Conservation (phyloP, 2,329 filamentous ascomycete species). For the Trichoderma lentiforme region DNA sequence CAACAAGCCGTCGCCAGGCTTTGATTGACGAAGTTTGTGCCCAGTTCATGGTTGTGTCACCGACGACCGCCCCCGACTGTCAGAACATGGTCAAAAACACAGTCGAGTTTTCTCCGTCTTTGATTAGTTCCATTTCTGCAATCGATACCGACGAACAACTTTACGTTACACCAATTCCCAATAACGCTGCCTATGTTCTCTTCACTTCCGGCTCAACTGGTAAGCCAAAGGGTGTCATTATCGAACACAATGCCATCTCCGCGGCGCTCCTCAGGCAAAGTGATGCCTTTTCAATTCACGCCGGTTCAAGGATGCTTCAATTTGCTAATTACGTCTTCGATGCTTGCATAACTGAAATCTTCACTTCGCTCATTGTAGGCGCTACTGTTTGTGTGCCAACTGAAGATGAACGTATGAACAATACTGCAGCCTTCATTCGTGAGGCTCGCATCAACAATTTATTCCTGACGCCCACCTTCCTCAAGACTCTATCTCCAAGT, state of each 20-base stretch:
- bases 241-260: background rate
- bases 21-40: conserved; percentile 19
- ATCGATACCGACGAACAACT: background rate
- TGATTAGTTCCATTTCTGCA: background rate
- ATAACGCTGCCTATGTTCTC: background rate
- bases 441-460: conserved; percentile 9
- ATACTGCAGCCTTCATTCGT: background rate
- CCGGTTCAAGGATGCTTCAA: background rate
- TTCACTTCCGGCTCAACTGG: conserved; percentile 14
- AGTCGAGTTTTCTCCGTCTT: background rate
- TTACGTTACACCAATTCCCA: background rate
- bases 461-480: conserved; percentile 20
- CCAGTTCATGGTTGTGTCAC: conserved; percentile 17
- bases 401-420: conserved; percentile 1
- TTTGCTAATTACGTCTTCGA: conserved; percentile 19
- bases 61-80: background rate
- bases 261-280: background rate
- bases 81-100: conserved; percentile 1
- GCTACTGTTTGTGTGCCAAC: conserved; percentile 14
- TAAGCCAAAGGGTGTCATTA: conserved; percentile 15
- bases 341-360: background rate
- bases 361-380: background rate
- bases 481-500: background rate
- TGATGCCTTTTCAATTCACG: background rate
- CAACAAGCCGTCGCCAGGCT: background rate